These are phyloP conservation scores for sunflower (Helianthus annuus) DNA, from an alignment of 129 eudicot genomes.

Conservation along the genomic window HanXRQr2.0-SUNRISE NC_035439.2:104241981-104242480, in stretches of 20 bases:
- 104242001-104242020: no score
- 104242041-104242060: conserved; percentile 46
- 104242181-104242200: conserved; percentile 59
- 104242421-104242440: conserved; percentile 55
- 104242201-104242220: conserved; percentile 46
- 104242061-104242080: conserved; percentile 48
- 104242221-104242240: conserved; percentile 58
- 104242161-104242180: conserved; percentile 31
- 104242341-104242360: conserved; percentile 38
- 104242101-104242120: conserved; percentile 63
- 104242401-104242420: conserved; percentile 50
- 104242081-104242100: conserved; percentile 52
- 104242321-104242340: conserved; percentile 39
- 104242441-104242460: not conserved
- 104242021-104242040: conserved; percentile 31
- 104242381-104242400: conserved; percentile 17
- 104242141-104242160: conserved; percentile 50
- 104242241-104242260: conserved; percentile 29
- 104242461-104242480: no score
- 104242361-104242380: conserved; percentile 51
- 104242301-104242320: conserved; percentile 53
- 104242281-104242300: conserved; percentile 44
- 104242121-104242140: conserved; percentile 52
- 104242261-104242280: conserved; percentile 45
- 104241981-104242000: no score